Percentiles rank a stretch among this genome's conserved stretches.
Evolutionary conservation across 139 green algal genomes (phyloP).

Genomic region (Volvox africanus): DNA sequence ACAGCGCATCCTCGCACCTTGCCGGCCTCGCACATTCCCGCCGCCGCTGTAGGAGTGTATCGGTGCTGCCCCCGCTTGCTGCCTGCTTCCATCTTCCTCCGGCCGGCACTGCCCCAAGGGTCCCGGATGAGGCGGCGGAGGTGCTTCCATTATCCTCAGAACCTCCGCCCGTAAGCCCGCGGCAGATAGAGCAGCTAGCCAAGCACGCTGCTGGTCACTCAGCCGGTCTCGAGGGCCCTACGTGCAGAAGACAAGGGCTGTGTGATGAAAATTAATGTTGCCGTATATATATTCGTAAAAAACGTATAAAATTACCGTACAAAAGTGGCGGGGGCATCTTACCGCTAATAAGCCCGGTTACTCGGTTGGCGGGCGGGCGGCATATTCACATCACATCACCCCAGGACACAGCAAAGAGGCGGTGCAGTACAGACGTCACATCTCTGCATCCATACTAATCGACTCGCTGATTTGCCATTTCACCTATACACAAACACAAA

Average conservation of each 20-base stretch:
- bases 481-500: background rate
- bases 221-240: constrained; percentile 86
- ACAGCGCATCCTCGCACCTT: background rate
- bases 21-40: background rate
- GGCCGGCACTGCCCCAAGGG: background rate
- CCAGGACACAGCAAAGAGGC: too few species aligned
- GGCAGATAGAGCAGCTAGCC: constrained; percentile 73
- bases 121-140: background rate
- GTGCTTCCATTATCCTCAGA: constrained; percentile 42
- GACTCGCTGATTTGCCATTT: background rate
- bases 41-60: background rate
- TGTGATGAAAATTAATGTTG: background rate
- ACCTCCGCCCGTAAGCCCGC: constrained; percentile 64
- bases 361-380: background rate
- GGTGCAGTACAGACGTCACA: too few species aligned
- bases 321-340: background rate
- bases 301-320: too few species aligned
- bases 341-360: background rate
- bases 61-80: too few species aligned
- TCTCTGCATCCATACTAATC: constrained; percentile 17
- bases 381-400: too few species aligned
- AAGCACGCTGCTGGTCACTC: constrained; percentile 85
- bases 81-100: background rate
- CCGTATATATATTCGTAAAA: too few species aligned
- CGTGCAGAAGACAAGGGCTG: background rate